These are phyloP conservation scores for Metschnikowia cerradonensis DNA, from an alignment of 805 yeast species.

Conservation along the genomic window DNA sequence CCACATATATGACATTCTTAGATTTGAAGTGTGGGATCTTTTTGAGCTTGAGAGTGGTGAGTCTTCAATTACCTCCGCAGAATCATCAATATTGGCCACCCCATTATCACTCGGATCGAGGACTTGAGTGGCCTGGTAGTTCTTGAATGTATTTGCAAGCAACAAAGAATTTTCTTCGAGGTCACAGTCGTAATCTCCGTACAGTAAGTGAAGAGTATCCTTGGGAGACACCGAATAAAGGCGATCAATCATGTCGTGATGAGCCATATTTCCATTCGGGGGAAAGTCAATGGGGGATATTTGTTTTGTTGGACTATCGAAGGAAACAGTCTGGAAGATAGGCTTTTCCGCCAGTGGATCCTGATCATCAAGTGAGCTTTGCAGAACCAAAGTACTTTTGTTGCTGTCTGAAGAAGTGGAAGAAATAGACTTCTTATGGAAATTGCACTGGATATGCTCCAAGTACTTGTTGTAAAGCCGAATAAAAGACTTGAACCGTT, in stretches of 20 bases:
- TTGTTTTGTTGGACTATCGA: background rate
- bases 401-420: background rate
- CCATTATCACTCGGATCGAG: background rate
- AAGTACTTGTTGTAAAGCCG: slow-evolving; percentile 5
- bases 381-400: background rate
- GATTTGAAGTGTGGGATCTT: background rate
- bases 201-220: slow-evolving; percentile 32
- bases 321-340: slow-evolving; percentile 10
- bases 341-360: slow-evolving; percentile 4
- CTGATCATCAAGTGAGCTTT: background rate
- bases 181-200: background rate
- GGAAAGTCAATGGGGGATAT: background rate
- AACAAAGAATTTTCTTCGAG: background rate
- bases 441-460: background rate
- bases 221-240: slow-evolving; percentile 40
- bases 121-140: background rate
- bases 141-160: background rate
- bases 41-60: background rate
- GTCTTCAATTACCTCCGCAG: background rate
- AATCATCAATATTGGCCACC: background rate
- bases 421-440: background rate
- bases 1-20: background rate
- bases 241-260: slow-evolving; percentile 21
- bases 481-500: slow-evolving; percentile 7
- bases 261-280: slow-evolving; percentile 2